These are phyloP conservation scores for Talaromyces islandicus DNA, from an alignment of 2,329 filamentous ascomycete genomes.

Conservation along the genomic window DNA sequence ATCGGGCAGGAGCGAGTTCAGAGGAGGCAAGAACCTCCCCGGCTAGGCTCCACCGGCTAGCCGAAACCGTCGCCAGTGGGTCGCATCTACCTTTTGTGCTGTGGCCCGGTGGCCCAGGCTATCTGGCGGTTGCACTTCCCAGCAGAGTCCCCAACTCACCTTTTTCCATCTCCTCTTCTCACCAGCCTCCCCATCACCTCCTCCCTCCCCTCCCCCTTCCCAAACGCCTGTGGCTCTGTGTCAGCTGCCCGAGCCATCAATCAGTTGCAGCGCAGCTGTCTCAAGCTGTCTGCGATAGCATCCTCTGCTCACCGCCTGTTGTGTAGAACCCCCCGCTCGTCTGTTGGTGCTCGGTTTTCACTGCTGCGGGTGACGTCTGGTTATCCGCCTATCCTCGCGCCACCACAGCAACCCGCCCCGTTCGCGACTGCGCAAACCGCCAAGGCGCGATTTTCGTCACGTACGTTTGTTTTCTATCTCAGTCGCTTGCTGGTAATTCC, in stretches of 20 bases:
- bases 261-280: background rate
- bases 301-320: background rate
- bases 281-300: background rate
- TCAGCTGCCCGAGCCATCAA: background rate
- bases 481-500: background rate
- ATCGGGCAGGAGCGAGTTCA: background rate
- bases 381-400: conserved; percentile 6
- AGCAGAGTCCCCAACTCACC: background rate
- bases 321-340: background rate
- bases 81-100: background rate
- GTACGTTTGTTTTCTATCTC: background rate
- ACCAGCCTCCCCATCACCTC: conserved; percentile 10
- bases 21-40: background rate
- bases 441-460: background rate
- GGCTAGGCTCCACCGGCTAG: conserved; percentile 3
- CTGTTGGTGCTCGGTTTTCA: background rate
- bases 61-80: background rate
- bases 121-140: background rate
- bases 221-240: conserved; percentile 5
- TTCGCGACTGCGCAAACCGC: background rate
- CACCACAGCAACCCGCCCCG: background rate
- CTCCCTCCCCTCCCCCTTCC: conserved; percentile 12
- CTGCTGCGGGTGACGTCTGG: background rate
- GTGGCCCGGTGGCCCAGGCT: background rate
- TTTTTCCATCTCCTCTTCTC: conserved; percentile 5